Evolutionary conservation across 2,329 filamentous ascomycete genomes (phyloP).

Genomic region (Ophiostoma sp.): DNA sequence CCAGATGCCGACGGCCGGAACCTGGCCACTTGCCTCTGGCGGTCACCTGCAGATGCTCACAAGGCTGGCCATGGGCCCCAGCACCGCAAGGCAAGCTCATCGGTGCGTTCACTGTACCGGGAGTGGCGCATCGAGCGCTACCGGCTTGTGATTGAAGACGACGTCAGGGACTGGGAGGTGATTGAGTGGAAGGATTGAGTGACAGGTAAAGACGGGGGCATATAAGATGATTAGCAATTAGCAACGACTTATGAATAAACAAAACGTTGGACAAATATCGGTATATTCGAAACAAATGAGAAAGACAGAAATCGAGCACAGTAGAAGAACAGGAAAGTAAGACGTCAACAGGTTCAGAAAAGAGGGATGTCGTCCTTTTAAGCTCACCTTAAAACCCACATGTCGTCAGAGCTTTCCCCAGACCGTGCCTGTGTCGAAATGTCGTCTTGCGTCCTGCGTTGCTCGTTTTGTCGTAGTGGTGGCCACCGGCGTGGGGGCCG

Average conservation of each 20-base stretch:
- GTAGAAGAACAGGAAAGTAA: not conserved
- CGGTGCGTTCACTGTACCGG: conserved; percentile 60
- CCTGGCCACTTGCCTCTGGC: conserved; percentile 76
- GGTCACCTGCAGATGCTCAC: conserved; percentile 59
- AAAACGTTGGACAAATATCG: not conserved
- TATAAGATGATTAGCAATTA: not conserved
- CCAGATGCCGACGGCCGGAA: conserved; percentile 71
- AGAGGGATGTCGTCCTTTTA: conserved; percentile 13
- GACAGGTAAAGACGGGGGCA: not conserved
- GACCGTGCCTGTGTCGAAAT: not conserved
- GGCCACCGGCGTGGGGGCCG: conserved; percentile 23
- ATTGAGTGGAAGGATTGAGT: conserved; percentile 30
- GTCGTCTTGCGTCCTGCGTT: not conserved
- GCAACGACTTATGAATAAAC: conserved; percentile 9
- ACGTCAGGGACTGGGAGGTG: conserved; percentile 63
- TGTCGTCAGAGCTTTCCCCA: conserved; percentile 13
- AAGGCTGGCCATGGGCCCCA: conserved; percentile 61
- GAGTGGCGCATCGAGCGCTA: conserved; percentile 72
- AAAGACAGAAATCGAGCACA: not conserved
- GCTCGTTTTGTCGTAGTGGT: conserved; percentile 19
- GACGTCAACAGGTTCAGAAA: not conserved
- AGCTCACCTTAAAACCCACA: conserved; percentile 1
- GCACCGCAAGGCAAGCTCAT: conserved; percentile 65
- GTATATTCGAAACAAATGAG: not conserved
- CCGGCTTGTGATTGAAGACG: conserved; percentile 67